Conservation (phyloP, 768 basidiomycete species). For the Trametes cinnabarina region DNA sequence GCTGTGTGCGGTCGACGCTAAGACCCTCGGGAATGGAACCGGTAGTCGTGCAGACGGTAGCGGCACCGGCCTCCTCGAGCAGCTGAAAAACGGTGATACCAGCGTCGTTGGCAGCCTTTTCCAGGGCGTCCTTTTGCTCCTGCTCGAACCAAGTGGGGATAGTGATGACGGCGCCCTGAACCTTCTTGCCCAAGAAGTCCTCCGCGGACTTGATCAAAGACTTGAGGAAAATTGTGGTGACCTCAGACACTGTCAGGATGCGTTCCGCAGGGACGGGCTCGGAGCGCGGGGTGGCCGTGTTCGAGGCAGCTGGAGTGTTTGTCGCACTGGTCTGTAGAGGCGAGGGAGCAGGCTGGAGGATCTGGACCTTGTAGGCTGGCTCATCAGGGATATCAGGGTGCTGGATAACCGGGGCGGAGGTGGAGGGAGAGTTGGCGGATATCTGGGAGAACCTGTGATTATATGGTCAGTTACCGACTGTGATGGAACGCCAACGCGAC, state of each 20-base stretch:
- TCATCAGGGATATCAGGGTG: conserved; percentile 68
- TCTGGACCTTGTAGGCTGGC: conserved; percentile 81
- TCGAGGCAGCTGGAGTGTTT: conserved; percentile 64
- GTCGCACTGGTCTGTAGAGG: conserved; percentile 51
- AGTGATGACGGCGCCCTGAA: conserved; percentile 80
- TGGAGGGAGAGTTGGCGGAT: conserved; percentile 46
- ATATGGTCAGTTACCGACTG: background rate
- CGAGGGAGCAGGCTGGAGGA: conserved; percentile 75
- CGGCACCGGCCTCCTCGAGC: conserved; percentile 84
- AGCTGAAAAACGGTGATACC: conserved; percentile 85
- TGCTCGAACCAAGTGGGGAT: conserved; percentile 75
- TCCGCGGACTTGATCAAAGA: conserved; percentile 84
- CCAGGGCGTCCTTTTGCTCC: conserved; percentile 66
- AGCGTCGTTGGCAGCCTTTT: conserved; percentile 72
- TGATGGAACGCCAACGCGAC: conserved; percentile 23
- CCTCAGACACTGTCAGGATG: conserved; percentile 79
- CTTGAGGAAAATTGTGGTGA: conserved; percentile 78
- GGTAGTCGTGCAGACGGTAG: conserved; percentile 55
- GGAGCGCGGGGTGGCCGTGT: conserved; percentile 67
- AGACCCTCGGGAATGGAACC: conserved; percentile 42
- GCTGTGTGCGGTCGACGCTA: conserved; percentile 65
- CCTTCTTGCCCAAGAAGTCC: conserved; percentile 82
- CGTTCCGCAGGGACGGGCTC: conserved; percentile 67
- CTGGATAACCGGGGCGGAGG: conserved; percentile 72
- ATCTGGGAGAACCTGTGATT: conserved; percentile 72